phyloP scores from a whole-genome alignment of 345 rosid species.

The Cardamine chenopodiifolia region DNA sequence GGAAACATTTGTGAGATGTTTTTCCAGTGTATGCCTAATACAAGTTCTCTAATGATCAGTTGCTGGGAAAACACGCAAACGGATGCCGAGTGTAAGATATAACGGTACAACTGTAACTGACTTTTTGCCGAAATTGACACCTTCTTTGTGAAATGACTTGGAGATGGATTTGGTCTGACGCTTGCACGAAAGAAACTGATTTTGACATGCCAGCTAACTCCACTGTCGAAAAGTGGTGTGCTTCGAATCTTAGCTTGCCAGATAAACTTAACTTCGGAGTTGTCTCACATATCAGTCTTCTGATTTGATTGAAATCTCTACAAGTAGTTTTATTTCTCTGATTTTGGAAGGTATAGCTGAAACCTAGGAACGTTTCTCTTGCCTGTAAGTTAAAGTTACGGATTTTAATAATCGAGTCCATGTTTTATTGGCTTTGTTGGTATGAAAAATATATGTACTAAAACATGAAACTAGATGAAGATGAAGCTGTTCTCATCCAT shows the following conservation, averaged over 20 bases:
- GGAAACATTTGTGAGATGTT: background rate
- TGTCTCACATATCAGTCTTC: conserved; percentile 14
- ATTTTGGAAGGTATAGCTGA: conserved; percentile 19
- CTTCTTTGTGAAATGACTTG: no score
- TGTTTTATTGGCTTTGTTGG: background rate
- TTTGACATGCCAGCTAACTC: conserved; percentile 39
- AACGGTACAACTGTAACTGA: no score
- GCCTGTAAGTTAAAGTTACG: conserved; percentile 38
- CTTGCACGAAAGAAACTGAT: conserved; percentile 30
- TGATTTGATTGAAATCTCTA: conserved; percentile 14
- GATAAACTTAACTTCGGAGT: conserved; percentile 31
- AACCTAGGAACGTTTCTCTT: conserved; percentile 30
- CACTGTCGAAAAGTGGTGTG: conserved; percentile 8
- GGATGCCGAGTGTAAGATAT: no score
- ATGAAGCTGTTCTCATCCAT: conserved; percentile 22
- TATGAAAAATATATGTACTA: conserved; percentile 22
- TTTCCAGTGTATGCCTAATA: background rate
- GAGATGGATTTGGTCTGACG: no score
- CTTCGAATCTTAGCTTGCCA: conserved; percentile 38
- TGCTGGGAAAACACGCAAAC: conserved; percentile 1
- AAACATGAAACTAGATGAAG: conserved; percentile 16
- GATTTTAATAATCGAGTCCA: conserved; percentile 11
- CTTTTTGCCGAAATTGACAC: no score
- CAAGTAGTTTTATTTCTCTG: conserved; percentile 18
- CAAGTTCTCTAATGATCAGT: background rate